A percentile compares a stretch with the other conserved stretches of the same genome.
Evolutionary conservation across 768 basidiomycete species (phyloP).

Genomic region (Obba rivulosa): DNA sequence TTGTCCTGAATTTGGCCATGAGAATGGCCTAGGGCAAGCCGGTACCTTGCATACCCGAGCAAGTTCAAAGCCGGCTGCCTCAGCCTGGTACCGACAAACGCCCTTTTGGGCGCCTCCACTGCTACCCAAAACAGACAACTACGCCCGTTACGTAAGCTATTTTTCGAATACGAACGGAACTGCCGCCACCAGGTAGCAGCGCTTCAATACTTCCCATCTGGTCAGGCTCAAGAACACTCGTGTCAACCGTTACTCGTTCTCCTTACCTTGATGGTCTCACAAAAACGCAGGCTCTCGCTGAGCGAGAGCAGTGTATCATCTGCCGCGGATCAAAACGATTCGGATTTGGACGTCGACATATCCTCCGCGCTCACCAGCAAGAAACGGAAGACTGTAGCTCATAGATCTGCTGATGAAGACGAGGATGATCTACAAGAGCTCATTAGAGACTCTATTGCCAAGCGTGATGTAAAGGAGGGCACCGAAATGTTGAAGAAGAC

Average conservation of each 20-base stretch:
- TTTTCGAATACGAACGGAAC: not conserved
- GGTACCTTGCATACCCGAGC: too few species aligned
- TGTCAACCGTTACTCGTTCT: too few species aligned
- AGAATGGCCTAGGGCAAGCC: too few species aligned
- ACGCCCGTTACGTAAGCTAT: not conserved
- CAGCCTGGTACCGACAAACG: too few species aligned
- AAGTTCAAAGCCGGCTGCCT: too few species aligned
- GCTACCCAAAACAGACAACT: too few species aligned
- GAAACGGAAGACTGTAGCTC: slow-evolving; percentile 1
- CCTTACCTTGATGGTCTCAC: slow-evolving; percentile 9
- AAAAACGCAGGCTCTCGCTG: slow-evolving; percentile 7
- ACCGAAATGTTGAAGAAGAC: slow-evolving; percentile 72
- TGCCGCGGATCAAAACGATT: slow-evolving; percentile 1
- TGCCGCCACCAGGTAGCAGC: not conserved
- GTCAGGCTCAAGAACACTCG: not conserved
- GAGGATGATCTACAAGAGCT: slow-evolving; percentile 55
- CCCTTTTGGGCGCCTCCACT: too few species aligned
- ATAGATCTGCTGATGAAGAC: slow-evolving; percentile 28
- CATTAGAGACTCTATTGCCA: slow-evolving; percentile 64
- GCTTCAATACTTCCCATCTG: not conserved
- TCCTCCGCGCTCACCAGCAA: slow-evolving; percentile 43
- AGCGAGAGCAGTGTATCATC: not conserved
- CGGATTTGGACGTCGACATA: slow-evolving; percentile 52
- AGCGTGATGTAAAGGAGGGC: slow-evolving; percentile 69
- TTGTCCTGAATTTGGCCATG: too few species aligned